Percentiles rank a stretch among this genome's conserved stretches.
phyloP scores from a whole-genome alignment of 164 flowering plant genomes.

The Aristolochia contorta region DNA sequence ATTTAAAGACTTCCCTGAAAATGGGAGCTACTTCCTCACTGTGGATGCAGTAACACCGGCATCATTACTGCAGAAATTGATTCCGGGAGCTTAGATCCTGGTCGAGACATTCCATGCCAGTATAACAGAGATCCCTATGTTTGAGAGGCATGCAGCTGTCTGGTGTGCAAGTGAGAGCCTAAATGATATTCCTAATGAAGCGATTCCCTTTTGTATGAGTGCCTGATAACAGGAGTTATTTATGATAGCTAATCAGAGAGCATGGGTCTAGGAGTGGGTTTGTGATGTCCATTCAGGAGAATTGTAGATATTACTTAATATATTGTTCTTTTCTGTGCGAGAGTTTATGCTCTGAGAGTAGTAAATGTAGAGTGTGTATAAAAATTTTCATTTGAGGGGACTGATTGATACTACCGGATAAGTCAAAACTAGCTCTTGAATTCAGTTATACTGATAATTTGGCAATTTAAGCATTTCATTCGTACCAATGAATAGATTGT shows the following conservation, averaged over 20 bases:
- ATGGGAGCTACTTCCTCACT: neutral
- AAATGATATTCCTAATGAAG: constrained; percentile 36
- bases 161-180: neutral
- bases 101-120: constrained; percentile 94
- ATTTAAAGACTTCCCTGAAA: neutral
- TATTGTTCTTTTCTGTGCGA: no score
- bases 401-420: no score
- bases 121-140: constrained; percentile 57
- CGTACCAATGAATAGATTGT: no score
- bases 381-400: no score
- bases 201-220: constrained; percentile 68
- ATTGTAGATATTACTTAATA: no score
- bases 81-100: constrained; percentile 91
- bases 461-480: no score
- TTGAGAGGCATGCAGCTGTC: constrained; percentile 83
- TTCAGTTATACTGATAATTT: no score
- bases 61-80: constrained; percentile 66
- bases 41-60: constrained; percentile 5
- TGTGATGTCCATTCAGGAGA: neutral
- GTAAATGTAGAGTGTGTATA: no score
- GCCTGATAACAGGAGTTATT: constrained; percentile 85
- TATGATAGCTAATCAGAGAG: constrained; percentile 64
- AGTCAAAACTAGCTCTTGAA: no score
- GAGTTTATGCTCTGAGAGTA: no score
- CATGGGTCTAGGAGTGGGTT: constrained; percentile 76